Percentiles rank a stretch among this genome's conserved stretches.
Evolutionary conservation across 306 rosid genomes (phyloP).

Genomic region (Argentina anserina): DNA sequence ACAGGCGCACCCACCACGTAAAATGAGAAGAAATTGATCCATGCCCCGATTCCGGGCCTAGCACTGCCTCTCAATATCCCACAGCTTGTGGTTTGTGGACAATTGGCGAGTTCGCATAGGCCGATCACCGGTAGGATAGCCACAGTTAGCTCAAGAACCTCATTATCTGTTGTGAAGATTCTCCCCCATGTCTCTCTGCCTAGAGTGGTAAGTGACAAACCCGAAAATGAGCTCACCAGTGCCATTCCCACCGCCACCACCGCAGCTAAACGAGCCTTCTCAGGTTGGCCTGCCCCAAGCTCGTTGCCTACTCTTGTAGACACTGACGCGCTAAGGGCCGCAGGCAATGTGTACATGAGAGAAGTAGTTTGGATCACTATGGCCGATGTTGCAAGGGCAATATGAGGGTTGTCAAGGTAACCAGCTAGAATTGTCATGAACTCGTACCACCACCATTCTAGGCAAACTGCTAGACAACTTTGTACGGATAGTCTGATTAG

Average conservation of each 20-base stretch:
- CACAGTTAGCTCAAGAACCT: slow-evolving; percentile 26
- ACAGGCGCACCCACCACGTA: slow-evolving; percentile 37
- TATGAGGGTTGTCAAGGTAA: slow-evolving; percentile 24
- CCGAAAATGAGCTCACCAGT: slow-evolving; percentile 13
- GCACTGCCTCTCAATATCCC: slow-evolving; percentile 36
- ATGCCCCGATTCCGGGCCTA: slow-evolving; percentile 34
- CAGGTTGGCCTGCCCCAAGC: slow-evolving; percentile 30
- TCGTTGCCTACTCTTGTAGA: slow-evolving; percentile 35
- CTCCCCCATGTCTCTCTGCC: slow-evolving; percentile 31
- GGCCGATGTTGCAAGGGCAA: slow-evolving; percentile 35
- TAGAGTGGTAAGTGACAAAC: slow-evolving; percentile 23
- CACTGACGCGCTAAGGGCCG: slow-evolving; percentile 26
- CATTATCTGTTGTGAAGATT: slow-evolving; percentile 24
- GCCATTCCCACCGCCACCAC: slow-evolving; percentile 22
- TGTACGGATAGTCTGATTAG: slow-evolving; percentile 50
- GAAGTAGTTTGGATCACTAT: slow-evolving; percentile 38
- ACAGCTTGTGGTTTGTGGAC: slow-evolving; percentile 39
- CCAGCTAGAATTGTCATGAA: slow-evolving; percentile 33
- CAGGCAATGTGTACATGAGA: slow-evolving; percentile 34
- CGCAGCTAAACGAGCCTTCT: slow-evolving; percentile 22
- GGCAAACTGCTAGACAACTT: slow-evolving; percentile 74
- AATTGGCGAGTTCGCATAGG: slow-evolving; percentile 30
- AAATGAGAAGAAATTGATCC: slow-evolving; percentile 32
- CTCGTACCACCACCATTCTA: slow-evolving; percentile 89
- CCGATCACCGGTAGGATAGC: slow-evolving; percentile 31